Conservation (phyloP, 2,329 filamentous ascomycete genomes). For the Calonectria henricotiae region DNA sequence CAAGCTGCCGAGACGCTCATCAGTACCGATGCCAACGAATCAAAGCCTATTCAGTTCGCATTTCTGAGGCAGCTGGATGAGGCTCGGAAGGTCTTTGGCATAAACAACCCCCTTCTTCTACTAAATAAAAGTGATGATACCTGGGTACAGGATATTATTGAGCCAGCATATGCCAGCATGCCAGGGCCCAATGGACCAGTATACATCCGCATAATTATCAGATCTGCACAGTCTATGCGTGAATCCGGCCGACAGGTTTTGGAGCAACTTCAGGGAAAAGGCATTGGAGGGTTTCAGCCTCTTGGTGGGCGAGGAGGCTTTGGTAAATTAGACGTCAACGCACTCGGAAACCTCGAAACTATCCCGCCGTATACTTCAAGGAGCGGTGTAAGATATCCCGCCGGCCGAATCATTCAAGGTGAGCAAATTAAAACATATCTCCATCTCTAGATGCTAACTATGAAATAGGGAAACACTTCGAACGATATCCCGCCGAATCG, state of each 20-base stretch:
- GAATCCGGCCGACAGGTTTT: constrained; percentile 56
- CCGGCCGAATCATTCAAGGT: constrained; percentile 48
- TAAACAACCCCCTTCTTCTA: constrained; percentile 44
- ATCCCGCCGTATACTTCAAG: constrained; percentile 55
- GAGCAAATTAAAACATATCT: not conserved
- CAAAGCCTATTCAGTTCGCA: constrained; percentile 24
- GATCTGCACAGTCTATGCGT: constrained; percentile 52
- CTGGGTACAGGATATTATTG: constrained; percentile 61
- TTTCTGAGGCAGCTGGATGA: constrained; percentile 47
- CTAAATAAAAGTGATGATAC: constrained; percentile 53
- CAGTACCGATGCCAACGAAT: constrained; percentile 36
- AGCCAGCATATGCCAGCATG: constrained; percentile 60
- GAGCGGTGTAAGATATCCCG: constrained; percentile 47
- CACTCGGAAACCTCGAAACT: constrained; percentile 58
- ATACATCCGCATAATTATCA: constrained; percentile 56
- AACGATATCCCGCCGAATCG: constrained; percentile 17
- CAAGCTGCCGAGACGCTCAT: constrained; percentile 54
- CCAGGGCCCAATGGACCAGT: constrained; percentile 57
- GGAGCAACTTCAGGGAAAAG: constrained; percentile 52
- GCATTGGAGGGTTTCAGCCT: constrained; percentile 56
- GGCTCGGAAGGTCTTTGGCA: constrained; percentile 35
- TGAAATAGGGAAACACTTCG: constrained; percentile 1
- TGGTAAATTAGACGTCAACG: constrained; percentile 44
- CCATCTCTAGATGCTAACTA: not conserved
- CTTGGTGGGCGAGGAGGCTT: constrained; percentile 18